These are phyloP conservation scores for Trametes gibbosa DNA, from an alignment of 768 basidiomycete species.

Conservation along the genomic window DNA sequence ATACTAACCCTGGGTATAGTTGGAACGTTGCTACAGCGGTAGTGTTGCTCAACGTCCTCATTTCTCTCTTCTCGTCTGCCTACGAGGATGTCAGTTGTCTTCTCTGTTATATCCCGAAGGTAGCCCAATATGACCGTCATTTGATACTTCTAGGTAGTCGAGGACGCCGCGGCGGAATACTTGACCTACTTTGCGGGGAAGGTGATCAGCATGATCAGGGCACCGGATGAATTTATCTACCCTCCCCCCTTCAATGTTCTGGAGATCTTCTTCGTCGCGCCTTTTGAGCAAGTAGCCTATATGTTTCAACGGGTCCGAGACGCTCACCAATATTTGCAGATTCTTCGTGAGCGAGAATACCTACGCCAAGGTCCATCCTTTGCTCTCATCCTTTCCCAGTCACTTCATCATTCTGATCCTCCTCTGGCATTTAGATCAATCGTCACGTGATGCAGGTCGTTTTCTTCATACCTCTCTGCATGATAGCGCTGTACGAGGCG, in stretches of 20 bases:
- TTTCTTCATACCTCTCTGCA: slow-evolving; percentile 77
- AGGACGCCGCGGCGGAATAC: slow-evolving; percentile 87
- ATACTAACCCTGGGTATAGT: slow-evolving; percentile 30
- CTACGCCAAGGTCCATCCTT: slow-evolving; percentile 57
- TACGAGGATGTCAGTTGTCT: slow-evolving; percentile 61
- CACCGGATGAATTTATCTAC: slow-evolving; percentile 82
- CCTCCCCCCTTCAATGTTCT: slow-evolving; percentile 92
- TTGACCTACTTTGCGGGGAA: slow-evolving; percentile 88
- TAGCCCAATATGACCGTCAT: background rate
- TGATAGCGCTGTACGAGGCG: slow-evolving; percentile 78
- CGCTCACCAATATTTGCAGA: slow-evolving; percentile 29
- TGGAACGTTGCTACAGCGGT: slow-evolving; percentile 86
- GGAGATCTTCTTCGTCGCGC: slow-evolving; percentile 76
- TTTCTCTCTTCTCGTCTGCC: slow-evolving; percentile 93
- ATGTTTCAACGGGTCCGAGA: too few relatives aligned
- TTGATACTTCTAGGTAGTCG: slow-evolving; percentile 52
- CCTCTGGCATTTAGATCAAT: slow-evolving; percentile 53
- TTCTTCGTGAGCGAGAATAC: slow-evolving; percentile 43
- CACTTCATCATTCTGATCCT: background rate
- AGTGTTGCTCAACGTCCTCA: slow-evolving; percentile 87
- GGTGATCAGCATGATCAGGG: slow-evolving; percentile 80
- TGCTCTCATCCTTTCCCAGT: background rate
- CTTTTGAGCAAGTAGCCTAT: slow-evolving; percentile 68
- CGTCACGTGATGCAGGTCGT: slow-evolving; percentile 70
- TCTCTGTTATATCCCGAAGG: background rate